Percentiles rank a stretch among this genome's conserved stretches.
phyloP scores from a whole-genome alignment of 1,139 yeast species.

The Williopsis jadinii region DNA sequence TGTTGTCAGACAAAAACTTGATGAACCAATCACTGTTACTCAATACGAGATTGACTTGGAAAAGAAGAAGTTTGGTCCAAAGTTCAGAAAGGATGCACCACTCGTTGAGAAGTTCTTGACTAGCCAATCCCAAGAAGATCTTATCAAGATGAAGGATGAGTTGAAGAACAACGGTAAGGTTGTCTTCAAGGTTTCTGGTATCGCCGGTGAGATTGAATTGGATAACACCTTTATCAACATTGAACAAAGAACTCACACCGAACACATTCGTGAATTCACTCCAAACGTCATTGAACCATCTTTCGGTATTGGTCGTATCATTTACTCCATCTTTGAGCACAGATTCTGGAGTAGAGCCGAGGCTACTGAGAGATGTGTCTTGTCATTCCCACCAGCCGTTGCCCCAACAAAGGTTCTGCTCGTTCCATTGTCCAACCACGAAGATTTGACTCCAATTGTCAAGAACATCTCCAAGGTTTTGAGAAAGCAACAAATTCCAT shows the following conservation, averaged over 20 bases:
- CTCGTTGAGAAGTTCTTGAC: conserved; percentile 76
- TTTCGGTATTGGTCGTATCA: conserved; percentile 96
- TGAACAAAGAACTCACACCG: conserved; percentile 72
- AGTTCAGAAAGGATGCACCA: conserved; percentile 95
- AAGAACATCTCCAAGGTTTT: conserved; percentile 61
- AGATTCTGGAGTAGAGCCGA: conserved; percentile 93
- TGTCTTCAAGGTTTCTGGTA: conserved; percentile 51
- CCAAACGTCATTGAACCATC: conserved; percentile 99
- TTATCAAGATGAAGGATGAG: conserved; percentile 69
- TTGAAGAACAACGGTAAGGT: conserved; percentile 58
- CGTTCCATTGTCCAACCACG: conserved; percentile 87
- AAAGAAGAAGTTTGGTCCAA: conserved; percentile 96
- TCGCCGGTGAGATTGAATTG: conserved; percentile 55
- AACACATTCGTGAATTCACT: conserved; percentile 89
- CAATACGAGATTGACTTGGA: conserved; percentile 77
- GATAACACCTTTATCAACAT: conserved; percentile 67
- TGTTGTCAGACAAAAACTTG: conserved; percentile 85
- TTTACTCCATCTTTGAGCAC: conserved; percentile 91
- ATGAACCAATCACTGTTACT: conserved; percentile 78
- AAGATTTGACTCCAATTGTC: conserved; percentile 72
- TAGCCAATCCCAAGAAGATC: conserved; percentile 77
- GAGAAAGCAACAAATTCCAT: conserved; percentile 80
- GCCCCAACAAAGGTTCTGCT: conserved; percentile 97
- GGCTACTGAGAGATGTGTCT: conserved; percentile 82
- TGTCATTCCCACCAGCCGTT: conserved; percentile 90